Percentiles rank a stretch among this genome's conserved stretches.
Evolutionary conservation across 768 basidiomycete genomes (phyloP).

Genomic region (Tricholoma hemisulphureum): DNA sequence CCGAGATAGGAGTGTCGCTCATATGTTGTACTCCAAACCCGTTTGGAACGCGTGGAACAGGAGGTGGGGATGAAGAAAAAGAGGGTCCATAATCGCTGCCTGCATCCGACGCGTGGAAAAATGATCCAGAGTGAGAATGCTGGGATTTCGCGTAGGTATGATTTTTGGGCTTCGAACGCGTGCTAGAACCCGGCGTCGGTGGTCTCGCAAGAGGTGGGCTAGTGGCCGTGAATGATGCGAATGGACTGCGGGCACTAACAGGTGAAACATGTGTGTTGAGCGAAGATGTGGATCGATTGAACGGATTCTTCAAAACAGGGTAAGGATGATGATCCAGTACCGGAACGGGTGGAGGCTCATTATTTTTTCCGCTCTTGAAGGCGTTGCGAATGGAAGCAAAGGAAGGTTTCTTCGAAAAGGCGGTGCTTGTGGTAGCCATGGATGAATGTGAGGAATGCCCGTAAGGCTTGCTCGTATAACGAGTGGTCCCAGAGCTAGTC

Average conservation of each 20-base stretch:
- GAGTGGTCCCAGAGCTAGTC: slow-evolving; percentile 54
- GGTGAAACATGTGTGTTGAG: slow-evolving; percentile 48
- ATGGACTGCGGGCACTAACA: slow-evolving; percentile 30
- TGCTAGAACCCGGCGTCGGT: slow-evolving; percentile 56
- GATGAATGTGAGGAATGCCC: slow-evolving; percentile 74
- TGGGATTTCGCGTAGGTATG: slow-evolving; percentile 68
- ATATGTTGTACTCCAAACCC: slow-evolving; percentile 46
- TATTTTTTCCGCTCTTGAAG: slow-evolving; percentile 68
- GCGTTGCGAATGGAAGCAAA: slow-evolving; percentile 87
- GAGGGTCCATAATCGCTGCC: slow-evolving; percentile 67
- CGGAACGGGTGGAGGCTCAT: slow-evolving; percentile 76
- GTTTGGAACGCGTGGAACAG: slow-evolving; percentile 75
- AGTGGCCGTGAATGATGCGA: slow-evolving; percentile 38
- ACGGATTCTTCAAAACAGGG: slow-evolving; percentile 75
- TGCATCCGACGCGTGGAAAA: slow-evolving; percentile 65
- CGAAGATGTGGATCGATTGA: slow-evolving; percentile 79
- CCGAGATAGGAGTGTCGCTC: slow-evolving; percentile 49
- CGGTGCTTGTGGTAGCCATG: slow-evolving; percentile 53
- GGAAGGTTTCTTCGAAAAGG: slow-evolving; percentile 77
- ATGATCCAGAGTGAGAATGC: slow-evolving; percentile 75
- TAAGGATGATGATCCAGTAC: slow-evolving; percentile 64
- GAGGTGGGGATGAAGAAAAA: slow-evolving; percentile 65
- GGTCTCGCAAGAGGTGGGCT: slow-evolving; percentile 60
- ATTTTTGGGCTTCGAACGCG: slow-evolving; percentile 45
- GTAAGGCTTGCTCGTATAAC: slow-evolving; percentile 54